Conservation (phyloP, 2,329 filamentous ascomycete species). For the Huntiella savannae region DNA sequence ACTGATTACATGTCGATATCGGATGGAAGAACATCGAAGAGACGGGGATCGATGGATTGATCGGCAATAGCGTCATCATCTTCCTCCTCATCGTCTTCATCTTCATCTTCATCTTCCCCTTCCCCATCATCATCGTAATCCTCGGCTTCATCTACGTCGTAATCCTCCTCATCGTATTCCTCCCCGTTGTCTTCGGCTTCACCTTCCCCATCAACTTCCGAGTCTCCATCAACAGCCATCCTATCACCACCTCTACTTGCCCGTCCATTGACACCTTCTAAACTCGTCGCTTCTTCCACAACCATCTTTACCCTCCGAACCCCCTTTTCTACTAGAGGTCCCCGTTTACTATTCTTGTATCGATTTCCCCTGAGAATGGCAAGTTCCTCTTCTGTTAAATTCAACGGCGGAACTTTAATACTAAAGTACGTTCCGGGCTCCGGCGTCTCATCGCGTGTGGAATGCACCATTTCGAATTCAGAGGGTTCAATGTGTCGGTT, state of each 20-base stretch:
- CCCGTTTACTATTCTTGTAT: constrained; percentile 13
- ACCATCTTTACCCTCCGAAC: constrained; percentile 13
- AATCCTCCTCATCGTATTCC: constrained; percentile 15
- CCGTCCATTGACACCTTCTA: background rate
- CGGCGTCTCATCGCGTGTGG: constrained; percentile 18
- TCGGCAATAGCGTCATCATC: constrained; percentile 5
- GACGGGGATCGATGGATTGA: constrained; percentile 5
- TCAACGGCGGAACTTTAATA: constrained; percentile 22
- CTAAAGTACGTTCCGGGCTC: constrained; percentile 18
- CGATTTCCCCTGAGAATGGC: constrained; percentile 19
- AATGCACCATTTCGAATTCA: constrained; percentile 26
- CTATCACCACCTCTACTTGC: constrained; percentile 1
- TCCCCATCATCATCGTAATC: constrained; percentile 15
- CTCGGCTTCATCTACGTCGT: constrained; percentile 16
- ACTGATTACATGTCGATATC: background rate
- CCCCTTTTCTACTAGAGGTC: constrained; percentile 13
- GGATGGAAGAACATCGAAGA: constrained; percentile 4
- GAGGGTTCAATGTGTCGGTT: constrained; percentile 30
- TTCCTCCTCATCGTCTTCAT: constrained; percentile 13
- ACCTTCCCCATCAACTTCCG: constrained; percentile 6
- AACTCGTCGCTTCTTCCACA: constrained; percentile 3
- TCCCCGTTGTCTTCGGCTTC: constrained; percentile 10
- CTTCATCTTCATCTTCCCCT: constrained; percentile 12
- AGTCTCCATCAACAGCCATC: constrained; percentile 7
- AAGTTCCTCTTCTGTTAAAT: constrained; percentile 21